Conservation (phyloP, 176 grass and related monocot genomes). For the Pontederia paniculata region DNA sequence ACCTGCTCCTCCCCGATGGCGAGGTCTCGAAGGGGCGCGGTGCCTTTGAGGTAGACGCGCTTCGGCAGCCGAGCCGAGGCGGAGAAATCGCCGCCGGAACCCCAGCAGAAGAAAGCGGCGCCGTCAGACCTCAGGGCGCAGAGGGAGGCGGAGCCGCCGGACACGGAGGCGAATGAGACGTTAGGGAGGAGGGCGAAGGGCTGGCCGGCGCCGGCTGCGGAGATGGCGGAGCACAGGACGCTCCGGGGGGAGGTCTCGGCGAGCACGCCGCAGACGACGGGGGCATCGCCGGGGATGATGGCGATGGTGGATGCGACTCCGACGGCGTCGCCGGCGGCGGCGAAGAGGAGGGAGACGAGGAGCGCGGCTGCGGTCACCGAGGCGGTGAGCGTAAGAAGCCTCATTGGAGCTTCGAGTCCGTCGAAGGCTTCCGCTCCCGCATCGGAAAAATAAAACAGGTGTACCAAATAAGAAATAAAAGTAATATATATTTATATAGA, state of each 20-base stretch:
- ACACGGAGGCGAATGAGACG: not conserved
- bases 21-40: slow-evolving; percentile 1
- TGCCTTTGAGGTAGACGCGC: slow-evolving; percentile 38
- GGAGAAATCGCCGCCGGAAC: not conserved
- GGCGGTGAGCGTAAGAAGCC: not conserved
- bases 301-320: slow-evolving; percentile 48
- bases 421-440: no score
- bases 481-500: no score
- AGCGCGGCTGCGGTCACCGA: not conserved
- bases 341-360: slow-evolving; percentile 2
- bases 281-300: slow-evolving; percentile 21
- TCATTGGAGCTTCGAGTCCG: not conserved
- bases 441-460: no score
- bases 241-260: slow-evolving; percentile 10
- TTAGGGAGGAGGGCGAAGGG: not conserved
- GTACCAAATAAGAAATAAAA: no score
- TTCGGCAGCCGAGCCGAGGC: not conserved
- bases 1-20: slow-evolving; percentile 51
- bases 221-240: slow-evolving; percentile 11
- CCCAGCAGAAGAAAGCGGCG: slow-evolving; percentile 66
- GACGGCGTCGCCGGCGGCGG: slow-evolving; percentile 5
- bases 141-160: not conserved
- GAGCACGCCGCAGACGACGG: slow-evolving; percentile 41
- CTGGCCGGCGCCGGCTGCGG: not conserved
- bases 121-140: not conserved